A percentile compares a stretch with the other conserved stretches of the same genome.
These are phyloP conservation scores for Arthrobotrys megalospora DNA, from an alignment of 2,329 filamentous ascomycete species.

Conservation along the genomic window DNA sequence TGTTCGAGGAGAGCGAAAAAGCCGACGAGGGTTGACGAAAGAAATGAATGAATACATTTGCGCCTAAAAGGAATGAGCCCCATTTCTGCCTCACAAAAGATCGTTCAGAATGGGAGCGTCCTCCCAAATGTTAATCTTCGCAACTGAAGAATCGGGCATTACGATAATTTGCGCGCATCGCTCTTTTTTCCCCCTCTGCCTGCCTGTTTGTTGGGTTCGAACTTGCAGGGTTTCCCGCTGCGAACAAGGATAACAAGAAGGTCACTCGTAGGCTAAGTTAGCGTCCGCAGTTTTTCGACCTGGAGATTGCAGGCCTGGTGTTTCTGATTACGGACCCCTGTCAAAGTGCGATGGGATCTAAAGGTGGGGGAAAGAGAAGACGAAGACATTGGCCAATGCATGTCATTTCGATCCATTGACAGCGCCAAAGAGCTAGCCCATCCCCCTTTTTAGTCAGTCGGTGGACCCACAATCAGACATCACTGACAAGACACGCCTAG, in stretches of 20 bases:
- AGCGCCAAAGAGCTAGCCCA: slow-evolving; percentile 20
- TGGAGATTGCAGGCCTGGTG: slow-evolving; percentile 54
- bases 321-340: slow-evolving; percentile 53
- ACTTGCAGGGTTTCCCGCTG: slow-evolving; percentile 10
- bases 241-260: slow-evolving; percentile 44
- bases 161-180: slow-evolving; percentile 38
- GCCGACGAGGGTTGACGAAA: not conserved
- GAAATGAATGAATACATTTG: slow-evolving; percentile 7
- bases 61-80: slow-evolving; percentile 34
- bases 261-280: not conserved
- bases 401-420: slow-evolving; percentile 19
- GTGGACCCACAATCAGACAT: slow-evolving; percentile 36
- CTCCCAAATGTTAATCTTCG: slow-evolving; percentile 26
- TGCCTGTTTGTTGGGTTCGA: slow-evolving; percentile 35
- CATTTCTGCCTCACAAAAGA: slow-evolving; percentile 37
- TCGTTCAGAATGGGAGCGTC: slow-evolving; percentile 31
- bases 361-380: slow-evolving; percentile 9
- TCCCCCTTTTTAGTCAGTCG: slow-evolving; percentile 17
- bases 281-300: slow-evolving; percentile 17
- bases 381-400: slow-evolving; percentile 28
- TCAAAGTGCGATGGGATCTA: slow-evolving; percentile 7
- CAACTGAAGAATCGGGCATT: slow-evolving; percentile 1
- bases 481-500: not conserved
- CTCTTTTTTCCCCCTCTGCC: not conserved
- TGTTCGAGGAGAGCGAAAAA: not conserved